phyloP scores from a whole-genome alignment of 179 eudicot species.

The Patellifolia procumbens region DNA sequence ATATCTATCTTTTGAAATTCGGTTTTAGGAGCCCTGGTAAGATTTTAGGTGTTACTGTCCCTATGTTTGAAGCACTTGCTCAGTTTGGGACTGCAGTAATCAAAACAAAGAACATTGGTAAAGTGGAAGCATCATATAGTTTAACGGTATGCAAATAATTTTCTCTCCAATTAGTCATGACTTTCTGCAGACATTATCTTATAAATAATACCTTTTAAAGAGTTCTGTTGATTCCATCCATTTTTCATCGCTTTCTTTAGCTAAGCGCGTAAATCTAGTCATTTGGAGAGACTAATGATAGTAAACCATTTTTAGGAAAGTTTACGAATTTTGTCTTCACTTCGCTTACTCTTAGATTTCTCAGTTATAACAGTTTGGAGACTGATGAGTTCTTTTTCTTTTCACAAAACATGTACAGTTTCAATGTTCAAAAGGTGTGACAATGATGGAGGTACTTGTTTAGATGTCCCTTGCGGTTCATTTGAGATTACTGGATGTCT shows the following conservation, averaged over 20 bases:
- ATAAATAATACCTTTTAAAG: no score
- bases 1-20: not conserved
- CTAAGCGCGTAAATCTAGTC: no score
- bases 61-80: slow-evolving; percentile 90
- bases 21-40: slow-evolving; percentile 87
- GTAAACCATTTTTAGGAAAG: no score
- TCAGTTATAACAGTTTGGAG: not conserved
- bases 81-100: slow-evolving; percentile 84
- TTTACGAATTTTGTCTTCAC: not conserved
- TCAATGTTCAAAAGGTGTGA: slow-evolving; percentile 87
- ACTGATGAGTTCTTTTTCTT: not conserved
- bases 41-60: slow-evolving; percentile 66
- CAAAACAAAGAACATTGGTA: slow-evolving; percentile 73
- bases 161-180: not conserved
- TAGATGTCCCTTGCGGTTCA: not conserved
- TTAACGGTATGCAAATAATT: slow-evolving; percentile 52
- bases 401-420: slow-evolving; percentile 66
- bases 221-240: no score
- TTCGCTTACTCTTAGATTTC: not conserved
- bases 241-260: no score
- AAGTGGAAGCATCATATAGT: slow-evolving; percentile 96
- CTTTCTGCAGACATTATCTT: not conserved
- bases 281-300: no score
- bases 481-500: not conserved
- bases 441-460: slow-evolving; percentile 78